phyloP scores from a whole-genome alignment of 1,139 yeast genomes.

The Geotrichum restrictum region DNA sequence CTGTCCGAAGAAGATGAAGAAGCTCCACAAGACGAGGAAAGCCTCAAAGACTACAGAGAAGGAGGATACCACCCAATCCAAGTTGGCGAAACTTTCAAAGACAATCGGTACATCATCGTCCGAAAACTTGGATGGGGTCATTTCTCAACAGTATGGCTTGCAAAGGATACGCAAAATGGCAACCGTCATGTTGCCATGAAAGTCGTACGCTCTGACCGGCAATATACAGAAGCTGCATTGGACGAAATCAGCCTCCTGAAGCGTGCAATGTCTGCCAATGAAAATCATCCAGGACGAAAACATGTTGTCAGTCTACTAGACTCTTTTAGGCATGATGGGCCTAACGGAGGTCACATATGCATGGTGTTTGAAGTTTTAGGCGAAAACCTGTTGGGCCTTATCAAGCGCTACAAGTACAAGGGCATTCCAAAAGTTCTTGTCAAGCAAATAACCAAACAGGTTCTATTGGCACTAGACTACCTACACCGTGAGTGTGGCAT shows the following conservation, averaged over 20 bases:
- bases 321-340: constrained; percentile 72
- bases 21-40: constrained; percentile 53
- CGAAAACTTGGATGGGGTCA: constrained; percentile 92
- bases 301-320: constrained; percentile 70
- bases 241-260: constrained; percentile 72
- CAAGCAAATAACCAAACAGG: constrained; percentile 76
- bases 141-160: constrained; percentile 85
- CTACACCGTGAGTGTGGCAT: constrained; percentile 84
- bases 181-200: constrained; percentile 75
- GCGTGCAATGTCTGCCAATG: constrained; percentile 47
- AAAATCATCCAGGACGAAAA: constrained; percentile 64
- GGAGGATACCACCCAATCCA: constrained; percentile 89
- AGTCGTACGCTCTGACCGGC: constrained; percentile 65
- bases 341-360: constrained; percentile 76
- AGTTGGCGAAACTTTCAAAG: constrained; percentile 62
- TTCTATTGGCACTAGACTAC: constrained; percentile 71
- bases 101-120: constrained; percentile 60
- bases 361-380: constrained; percentile 91
- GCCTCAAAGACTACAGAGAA: constrained; percentile 61
- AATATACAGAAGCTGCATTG: constrained; percentile 78
- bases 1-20: not conserved
- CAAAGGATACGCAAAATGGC: constrained; percentile 46
- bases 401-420: constrained; percentile 59
- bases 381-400: constrained; percentile 69
- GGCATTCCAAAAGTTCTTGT: constrained; percentile 74